phyloP scores from a whole-genome alignment of 345 rosid genomes.

The Aegle marmelos region DNA sequence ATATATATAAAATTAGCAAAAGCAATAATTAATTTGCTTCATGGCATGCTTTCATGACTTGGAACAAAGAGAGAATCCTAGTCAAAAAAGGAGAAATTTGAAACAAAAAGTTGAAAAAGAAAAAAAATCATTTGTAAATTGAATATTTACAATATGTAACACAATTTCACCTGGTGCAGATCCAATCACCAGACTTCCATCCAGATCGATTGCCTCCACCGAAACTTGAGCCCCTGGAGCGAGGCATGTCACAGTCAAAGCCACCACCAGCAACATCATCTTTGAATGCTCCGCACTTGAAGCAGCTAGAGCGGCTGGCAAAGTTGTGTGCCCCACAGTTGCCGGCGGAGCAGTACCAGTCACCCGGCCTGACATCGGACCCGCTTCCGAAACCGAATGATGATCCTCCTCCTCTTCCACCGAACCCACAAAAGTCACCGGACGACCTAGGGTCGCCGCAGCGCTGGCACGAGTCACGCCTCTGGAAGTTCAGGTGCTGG shows the following conservation, averaged over 20 bases:
- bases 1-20: neutral
- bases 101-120: neutral
- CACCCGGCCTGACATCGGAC: conserved; percentile 92
- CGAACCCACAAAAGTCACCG: conserved; percentile 45
- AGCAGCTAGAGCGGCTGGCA: conserved; percentile 89
- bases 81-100: neutral
- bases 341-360: conserved; percentile 86
- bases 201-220: conserved; percentile 49
- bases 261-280: conserved; percentile 51
- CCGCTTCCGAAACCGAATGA: conserved; percentile 71
- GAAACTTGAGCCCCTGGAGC: conserved; percentile 44
- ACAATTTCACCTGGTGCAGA: conserved; percentile 63
- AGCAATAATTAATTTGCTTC: neutral
- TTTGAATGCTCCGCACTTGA: conserved; percentile 80
- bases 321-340: conserved; percentile 93
- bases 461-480: conserved; percentile 81
- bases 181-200: conserved; percentile 97
- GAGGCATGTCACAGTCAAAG: conserved; percentile 38
- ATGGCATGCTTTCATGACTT: neutral
- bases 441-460: conserved; percentile 54
- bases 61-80: neutral
- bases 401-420: conserved; percentile 52
- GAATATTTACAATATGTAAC: neutral
- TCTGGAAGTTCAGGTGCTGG: conserved; percentile 79
- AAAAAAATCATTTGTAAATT: neutral